Evolutionary conservation across 345 rosid species (phyloP).

Genomic region (Lagerstroemia speciosa): DNA sequence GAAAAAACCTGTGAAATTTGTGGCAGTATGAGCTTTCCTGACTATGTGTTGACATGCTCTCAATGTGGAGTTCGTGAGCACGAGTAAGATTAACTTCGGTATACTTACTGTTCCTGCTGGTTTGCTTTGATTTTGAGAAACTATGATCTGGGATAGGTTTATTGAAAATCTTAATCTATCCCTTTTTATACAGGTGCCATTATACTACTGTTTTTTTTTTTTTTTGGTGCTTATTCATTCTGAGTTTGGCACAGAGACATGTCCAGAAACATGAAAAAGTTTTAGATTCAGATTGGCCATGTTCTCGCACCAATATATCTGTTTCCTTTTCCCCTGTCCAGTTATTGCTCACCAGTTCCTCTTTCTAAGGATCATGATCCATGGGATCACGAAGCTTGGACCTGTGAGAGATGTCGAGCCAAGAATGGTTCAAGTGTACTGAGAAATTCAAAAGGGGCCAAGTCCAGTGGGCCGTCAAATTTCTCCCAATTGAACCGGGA

Average conservation of each 20-base stretch:
- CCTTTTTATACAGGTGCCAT: not conserved
- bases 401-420: not conserved
- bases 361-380: not conserved
- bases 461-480: not conserved
- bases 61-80: conserved; percentile 2
- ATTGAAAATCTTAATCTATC: not conserved
- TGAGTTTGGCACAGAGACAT: not conserved
- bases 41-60: not conserved
- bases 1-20: not conserved
- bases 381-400: not conserved
- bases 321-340: not conserved
- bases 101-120: not conserved
- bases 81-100: not conserved
- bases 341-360: not conserved
- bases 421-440: not conserved
- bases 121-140: not conserved
- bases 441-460: not conserved
- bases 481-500: not conserved
- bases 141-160: not conserved
- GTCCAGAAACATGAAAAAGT: not conserved
- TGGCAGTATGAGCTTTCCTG: not conserved
- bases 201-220: not conserved
- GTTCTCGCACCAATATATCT: not conserved
- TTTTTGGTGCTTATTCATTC: too few relatives aligned
- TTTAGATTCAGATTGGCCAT: not conserved